phyloP scores from a whole-genome alignment of 2,329 filamentous ascomycete species.

The Arachnomyces sp. region DNA sequence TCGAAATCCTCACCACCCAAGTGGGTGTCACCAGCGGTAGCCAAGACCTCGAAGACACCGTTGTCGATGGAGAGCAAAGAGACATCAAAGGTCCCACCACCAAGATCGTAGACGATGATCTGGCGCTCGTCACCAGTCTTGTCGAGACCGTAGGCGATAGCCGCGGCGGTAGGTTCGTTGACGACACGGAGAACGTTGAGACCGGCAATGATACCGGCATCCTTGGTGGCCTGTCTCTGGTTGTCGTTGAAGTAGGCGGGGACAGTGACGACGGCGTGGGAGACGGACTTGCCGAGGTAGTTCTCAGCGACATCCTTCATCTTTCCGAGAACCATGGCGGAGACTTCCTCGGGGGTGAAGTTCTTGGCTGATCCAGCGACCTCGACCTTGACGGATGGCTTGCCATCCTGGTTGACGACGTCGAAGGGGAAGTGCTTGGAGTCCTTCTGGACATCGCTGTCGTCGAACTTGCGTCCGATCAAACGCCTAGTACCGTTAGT shows the following conservation, averaged over 20 bases:
- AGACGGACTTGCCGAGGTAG: slow-evolving; percentile 53
- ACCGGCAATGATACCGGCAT: slow-evolving; percentile 83
- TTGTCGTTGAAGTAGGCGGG: slow-evolving; percentile 98
- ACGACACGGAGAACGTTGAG: slow-evolving; percentile 93
- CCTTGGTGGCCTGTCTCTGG: slow-evolving; percentile 94
- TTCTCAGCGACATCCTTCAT: slow-evolving; percentile 59
- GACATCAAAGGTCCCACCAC: slow-evolving; percentile 92
- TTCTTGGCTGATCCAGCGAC: slow-evolving; percentile 51
- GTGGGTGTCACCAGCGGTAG: slow-evolving; percentile 93
- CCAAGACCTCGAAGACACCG: slow-evolving; percentile 88
- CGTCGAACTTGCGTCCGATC: slow-evolving; percentile 73
- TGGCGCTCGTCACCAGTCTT: slow-evolving; percentile 76
- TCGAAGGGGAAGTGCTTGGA: slow-evolving; percentile 99
- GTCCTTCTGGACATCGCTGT: slow-evolving; percentile 84
- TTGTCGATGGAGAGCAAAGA: slow-evolving; percentile 85
- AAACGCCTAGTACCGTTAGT: slow-evolving; percentile 52
- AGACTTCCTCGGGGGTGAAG: slow-evolving; percentile 60
- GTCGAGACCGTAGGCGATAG: slow-evolving; percentile 88
- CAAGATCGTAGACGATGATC: slow-evolving; percentile 88
- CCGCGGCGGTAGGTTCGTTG: slow-evolving; percentile 92
- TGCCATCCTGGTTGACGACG: slow-evolving; percentile 79
- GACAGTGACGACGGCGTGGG: slow-evolving; percentile 73
- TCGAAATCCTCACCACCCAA: slow-evolving; percentile 99
- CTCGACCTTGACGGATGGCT: slow-evolving; percentile 70
- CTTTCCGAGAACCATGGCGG: slow-evolving; percentile 58